phyloP scores from a whole-genome alignment of 129 eudicot genomes.

The Artemisia tridentata region DNA sequence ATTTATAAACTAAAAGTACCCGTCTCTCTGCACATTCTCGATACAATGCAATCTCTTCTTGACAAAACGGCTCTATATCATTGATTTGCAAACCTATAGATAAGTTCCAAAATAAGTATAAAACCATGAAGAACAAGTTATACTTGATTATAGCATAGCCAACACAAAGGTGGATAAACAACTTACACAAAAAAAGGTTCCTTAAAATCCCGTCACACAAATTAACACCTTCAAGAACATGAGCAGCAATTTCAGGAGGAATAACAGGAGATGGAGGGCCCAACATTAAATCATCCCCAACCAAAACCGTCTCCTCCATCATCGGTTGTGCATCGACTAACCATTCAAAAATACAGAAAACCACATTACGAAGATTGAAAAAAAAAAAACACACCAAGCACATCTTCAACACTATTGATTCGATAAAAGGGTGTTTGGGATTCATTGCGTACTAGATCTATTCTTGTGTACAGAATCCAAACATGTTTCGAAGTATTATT shows the following conservation, averaged over 20 bases:
- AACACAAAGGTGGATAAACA: constrained; percentile 44
- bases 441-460: too few species aligned
- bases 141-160: too few species aligned
- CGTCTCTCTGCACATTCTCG: constrained; percentile 84
- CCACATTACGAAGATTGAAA: background rate
- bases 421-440: too few species aligned
- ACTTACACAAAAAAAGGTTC: constrained; percentile 81
- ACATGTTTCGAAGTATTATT: too few species aligned
- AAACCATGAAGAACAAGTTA: background rate
- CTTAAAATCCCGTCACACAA: constrained; percentile 82
- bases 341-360: constrained; percentile 11
- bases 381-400: background rate
- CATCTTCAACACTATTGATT: too few species aligned
- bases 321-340: constrained; percentile 84
- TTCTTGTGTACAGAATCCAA: too few species aligned
- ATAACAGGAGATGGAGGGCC: constrained; percentile 94
- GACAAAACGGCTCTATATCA: constrained; percentile 94
- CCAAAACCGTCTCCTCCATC: constrained; percentile 94
- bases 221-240: constrained; percentile 93
- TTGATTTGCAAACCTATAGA: constrained; percentile 72
- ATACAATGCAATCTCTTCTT: constrained; percentile 90
- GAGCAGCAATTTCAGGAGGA: constrained; percentile 96
- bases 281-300: constrained; percentile 94
- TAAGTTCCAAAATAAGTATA: constrained; percentile 19
- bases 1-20: constrained; percentile 31